Evolutionary conservation across 2,329 filamentous ascomycete species (phyloP).

Genomic region (Neofusicoccum parvum): DNA sequence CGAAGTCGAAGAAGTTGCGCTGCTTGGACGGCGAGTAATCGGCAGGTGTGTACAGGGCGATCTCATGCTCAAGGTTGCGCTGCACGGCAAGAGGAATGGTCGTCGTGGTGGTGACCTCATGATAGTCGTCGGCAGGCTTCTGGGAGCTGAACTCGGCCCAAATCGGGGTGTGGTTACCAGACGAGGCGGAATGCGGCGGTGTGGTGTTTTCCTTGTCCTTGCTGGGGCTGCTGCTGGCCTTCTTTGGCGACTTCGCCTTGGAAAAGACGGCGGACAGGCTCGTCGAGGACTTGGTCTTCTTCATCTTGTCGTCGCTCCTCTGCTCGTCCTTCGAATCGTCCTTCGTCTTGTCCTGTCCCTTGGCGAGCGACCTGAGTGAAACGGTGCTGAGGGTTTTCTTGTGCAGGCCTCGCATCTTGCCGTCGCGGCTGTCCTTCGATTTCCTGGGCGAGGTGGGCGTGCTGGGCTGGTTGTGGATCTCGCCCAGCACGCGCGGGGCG

Average conservation of each 20-base stretch:
- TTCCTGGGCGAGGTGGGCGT: constrained; percentile 38
- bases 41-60: constrained; percentile 60
- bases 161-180: constrained; percentile 65
- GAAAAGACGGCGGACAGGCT: constrained; percentile 78
- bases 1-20: constrained; percentile 60
- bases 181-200: constrained; percentile 54
- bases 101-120: constrained; percentile 39
- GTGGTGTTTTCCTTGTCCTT: constrained; percentile 83
- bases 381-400: constrained; percentile 59
- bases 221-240: constrained; percentile 56
- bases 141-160: constrained; percentile 72
- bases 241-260: constrained; percentile 71
- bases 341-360: constrained; percentile 46
- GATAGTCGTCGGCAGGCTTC: constrained; percentile 24
- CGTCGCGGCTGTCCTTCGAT: constrained; percentile 36
- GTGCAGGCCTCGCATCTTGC: constrained; percentile 43
- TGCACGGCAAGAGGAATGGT: constrained; percentile 49
- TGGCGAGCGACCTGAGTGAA: constrained; percentile 55
- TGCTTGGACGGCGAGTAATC: constrained; percentile 64
- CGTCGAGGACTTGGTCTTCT: constrained; percentile 80
- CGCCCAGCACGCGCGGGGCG: constrained; percentile 33
- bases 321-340: constrained; percentile 33
- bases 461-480: constrained; percentile 41
- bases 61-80: constrained; percentile 55
- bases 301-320: constrained; percentile 45